Conservation (phyloP, 257 asterid genomes). For the Agastache rugosa region DNA sequence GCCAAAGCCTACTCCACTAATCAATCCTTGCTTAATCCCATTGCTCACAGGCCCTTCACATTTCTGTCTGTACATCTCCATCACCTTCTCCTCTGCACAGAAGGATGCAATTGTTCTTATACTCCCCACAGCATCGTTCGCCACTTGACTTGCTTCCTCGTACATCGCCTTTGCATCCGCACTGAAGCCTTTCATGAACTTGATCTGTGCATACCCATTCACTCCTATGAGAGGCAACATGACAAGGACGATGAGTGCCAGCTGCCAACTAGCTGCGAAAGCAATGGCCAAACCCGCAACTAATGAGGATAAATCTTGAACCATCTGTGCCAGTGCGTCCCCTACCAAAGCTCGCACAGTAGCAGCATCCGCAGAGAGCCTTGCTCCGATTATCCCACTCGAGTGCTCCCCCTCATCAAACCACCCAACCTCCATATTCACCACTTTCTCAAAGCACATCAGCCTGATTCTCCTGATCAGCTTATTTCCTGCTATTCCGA, state of each 20-base stretch:
- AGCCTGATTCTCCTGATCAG: conserved; percentile 53
- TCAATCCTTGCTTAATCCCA: conserved; percentile 69
- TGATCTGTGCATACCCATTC: conserved; percentile 51
- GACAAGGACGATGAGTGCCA: conserved; percentile 56
- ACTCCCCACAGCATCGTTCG: conserved; percentile 79
- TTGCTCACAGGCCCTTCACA: conserved; percentile 61
- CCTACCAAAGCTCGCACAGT: conserved; percentile 57
- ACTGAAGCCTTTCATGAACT: conserved; percentile 57
- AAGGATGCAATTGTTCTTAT: conserved; percentile 86
- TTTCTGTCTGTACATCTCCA: conserved; percentile 62
- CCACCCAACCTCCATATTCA: conserved; percentile 70
- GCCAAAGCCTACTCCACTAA: conserved; percentile 70
- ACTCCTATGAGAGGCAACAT: conserved; percentile 52
- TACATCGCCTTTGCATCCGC: conserved; percentile 74
- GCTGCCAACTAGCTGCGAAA: conserved; percentile 66
- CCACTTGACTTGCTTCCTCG: conserved; percentile 87
- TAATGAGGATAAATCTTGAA: conserved; percentile 54
- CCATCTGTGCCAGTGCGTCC: conserved; percentile 54
- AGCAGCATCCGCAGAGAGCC: conserved; percentile 68
- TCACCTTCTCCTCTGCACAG: conserved; percentile 73
- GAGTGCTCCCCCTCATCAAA: conserved; percentile 59
- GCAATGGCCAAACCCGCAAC: conserved; percentile 52
- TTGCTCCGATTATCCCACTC: conserved; percentile 62
- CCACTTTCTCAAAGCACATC: conserved; percentile 59
- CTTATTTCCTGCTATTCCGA: conserved; percentile 62